Percentiles rank a stretch among this genome's conserved stretches.
Conservation (phyloP, 306 rosid species). For the Echinosophora koreensis region DNA sequence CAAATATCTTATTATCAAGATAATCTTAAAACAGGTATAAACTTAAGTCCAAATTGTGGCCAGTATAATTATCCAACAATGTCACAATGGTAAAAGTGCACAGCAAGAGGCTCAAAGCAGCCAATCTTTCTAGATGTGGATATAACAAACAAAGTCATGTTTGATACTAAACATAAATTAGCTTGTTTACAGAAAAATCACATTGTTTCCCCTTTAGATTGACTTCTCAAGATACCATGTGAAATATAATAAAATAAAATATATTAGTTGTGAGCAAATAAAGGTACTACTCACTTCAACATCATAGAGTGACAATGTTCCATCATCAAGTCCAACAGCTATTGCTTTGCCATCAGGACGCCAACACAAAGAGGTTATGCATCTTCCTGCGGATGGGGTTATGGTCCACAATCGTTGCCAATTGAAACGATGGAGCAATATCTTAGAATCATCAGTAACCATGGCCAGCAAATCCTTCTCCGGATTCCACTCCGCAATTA, state of each 20-base stretch:
- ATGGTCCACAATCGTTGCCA: conserved; percentile 98
- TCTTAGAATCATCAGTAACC: conserved; percentile 91
- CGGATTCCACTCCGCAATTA: conserved; percentile 97
- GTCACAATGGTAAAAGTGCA: conserved; percentile 34
- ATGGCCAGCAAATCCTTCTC: conserved; percentile 98
- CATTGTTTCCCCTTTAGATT: conserved; percentile 4
- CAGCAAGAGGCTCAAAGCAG: conserved; percentile 27
- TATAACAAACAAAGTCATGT: conserved; percentile 7
- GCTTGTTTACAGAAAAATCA: conserved; percentile 23
- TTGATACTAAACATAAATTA: conserved; percentile 19
- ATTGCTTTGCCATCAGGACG: conserved; percentile 95
- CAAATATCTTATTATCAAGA: conserved; percentile 25
- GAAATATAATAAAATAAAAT: not conserved
- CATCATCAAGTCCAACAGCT: conserved; percentile 91
- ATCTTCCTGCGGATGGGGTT: conserved; percentile 68
- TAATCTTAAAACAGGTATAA: conserved; percentile 36
- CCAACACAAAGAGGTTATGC: conserved; percentile 84
- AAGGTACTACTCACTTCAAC: conserved; percentile 76
- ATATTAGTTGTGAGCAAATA: not conserved
- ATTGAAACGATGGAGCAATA: conserved; percentile 94
- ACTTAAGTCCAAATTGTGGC: conserved; percentile 11
- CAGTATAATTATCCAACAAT: conserved; percentile 28
- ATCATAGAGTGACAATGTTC: conserved; percentile 85
- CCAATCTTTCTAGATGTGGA: not conserved
- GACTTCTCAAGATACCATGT: conserved; percentile 3